Conservation (phyloP, 352 stramenopile genomes). For the Pythium utonaiense region DNA sequence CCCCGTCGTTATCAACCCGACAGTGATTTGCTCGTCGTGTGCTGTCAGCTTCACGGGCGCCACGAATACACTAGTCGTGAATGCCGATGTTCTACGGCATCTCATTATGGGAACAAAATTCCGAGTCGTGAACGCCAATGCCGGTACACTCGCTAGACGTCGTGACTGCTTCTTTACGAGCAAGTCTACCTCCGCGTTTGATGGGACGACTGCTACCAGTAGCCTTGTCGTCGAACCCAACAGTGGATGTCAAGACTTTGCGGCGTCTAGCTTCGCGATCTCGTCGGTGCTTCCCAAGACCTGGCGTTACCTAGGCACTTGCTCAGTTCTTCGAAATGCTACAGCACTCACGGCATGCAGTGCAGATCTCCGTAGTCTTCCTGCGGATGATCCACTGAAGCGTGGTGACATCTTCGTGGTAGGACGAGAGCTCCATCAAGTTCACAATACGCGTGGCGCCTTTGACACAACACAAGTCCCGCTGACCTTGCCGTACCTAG, state of each 20-base stretch:
- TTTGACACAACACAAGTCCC: slow-evolving; percentile 66
- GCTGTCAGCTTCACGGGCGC: slow-evolving; percentile 38
- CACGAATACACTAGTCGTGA: slow-evolving; percentile 52
- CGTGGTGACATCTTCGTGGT: slow-evolving; percentile 83
- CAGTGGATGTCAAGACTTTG: slow-evolving; percentile 59
- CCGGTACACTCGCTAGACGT: slow-evolving; percentile 41
- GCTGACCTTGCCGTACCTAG: slow-evolving; percentile 63
- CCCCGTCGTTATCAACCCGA: slow-evolving; percentile 45
- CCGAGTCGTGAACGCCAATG: slow-evolving; percentile 58
- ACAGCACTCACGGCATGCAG: slow-evolving; percentile 40
- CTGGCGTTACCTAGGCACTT: slow-evolving; percentile 76
- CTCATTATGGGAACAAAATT: slow-evolving; percentile 58
- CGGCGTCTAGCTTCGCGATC: slow-evolving; percentile 33
- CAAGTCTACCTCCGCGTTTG: slow-evolving; percentile 40
- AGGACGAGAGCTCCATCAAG: slow-evolving; percentile 61
- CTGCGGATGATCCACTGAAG: slow-evolving; percentile 39
- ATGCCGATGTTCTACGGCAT: slow-evolving; percentile 47
- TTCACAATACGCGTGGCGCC: slow-evolving; percentile 47
- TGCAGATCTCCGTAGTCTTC: slow-evolving; percentile 31
- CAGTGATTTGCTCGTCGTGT: slow-evolving; percentile 52
- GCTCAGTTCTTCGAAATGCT: slow-evolving; percentile 30
- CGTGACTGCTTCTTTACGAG: slow-evolving; percentile 74
- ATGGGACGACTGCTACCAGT: slow-evolving; percentile 17
- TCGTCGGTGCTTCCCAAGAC: slow-evolving; percentile 49
- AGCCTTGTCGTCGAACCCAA: slow-evolving; percentile 42